Percentiles rank a stretch among this genome's conserved stretches.
phyloP scores from a whole-genome alignment of 352 stramenopile genomes.

The Blastocystis sp. region DNA sequence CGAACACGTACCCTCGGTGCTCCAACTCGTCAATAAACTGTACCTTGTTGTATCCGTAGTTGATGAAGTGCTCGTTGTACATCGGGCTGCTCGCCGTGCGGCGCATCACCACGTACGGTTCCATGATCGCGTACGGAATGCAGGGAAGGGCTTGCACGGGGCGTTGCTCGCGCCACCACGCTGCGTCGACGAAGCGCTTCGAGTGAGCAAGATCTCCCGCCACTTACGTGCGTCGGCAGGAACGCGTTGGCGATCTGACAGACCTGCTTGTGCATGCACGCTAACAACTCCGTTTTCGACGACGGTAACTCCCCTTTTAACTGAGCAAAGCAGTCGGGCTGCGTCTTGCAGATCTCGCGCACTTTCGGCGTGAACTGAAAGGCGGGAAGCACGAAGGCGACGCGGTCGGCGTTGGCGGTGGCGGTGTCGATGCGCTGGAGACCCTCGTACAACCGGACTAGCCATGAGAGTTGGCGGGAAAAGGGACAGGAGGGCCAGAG shows the following conservation, averaged over 20 bases:
- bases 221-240: conserved; percentile 13
- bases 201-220: background rate
- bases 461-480: background rate
- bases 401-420: background rate
- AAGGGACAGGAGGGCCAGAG: conserved; percentile 31
- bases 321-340: background rate
- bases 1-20: conserved; percentile 21
- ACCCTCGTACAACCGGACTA: conserved; percentile 17
- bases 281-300: background rate
- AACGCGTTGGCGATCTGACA: conserved; percentile 39
- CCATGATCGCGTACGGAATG: conserved; percentile 15
- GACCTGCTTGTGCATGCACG: background rate
- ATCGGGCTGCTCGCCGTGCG: background rate
- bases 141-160: background rate
- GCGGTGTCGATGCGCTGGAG: background rate
- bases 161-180: background rate
- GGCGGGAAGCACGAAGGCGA: conserved; percentile 20
- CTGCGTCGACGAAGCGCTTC: background rate
- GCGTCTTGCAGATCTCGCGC: background rate
- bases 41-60: conserved; percentile 68
- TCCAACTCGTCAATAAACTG: conserved; percentile 54
- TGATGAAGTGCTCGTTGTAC: conserved; percentile 46
- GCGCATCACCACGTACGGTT: conserved; percentile 25
- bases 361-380: conserved; percentile 10
- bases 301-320: background rate